A percentile compares a stretch with the other conserved stretches of the same genome.
These are phyloP conservation scores for Microthlaspi erraticum DNA, from an alignment of 345 rosid genomes.

Conservation along the genomic window DNA sequence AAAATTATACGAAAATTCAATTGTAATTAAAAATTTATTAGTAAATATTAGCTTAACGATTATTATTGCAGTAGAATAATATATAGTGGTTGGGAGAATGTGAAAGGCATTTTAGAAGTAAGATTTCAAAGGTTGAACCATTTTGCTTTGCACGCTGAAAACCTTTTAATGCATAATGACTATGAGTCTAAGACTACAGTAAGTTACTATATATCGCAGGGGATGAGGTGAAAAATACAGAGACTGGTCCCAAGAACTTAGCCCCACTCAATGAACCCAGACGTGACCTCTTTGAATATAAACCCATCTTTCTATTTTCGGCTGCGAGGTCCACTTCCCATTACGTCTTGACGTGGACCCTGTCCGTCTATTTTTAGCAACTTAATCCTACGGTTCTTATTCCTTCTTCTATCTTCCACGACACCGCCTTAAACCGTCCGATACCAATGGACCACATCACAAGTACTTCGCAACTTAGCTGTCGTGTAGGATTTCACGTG, in stretches of 20 bases:
- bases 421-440: conserved; percentile 25
- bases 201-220: conserved; percentile 29
- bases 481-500: conserved; percentile 48
- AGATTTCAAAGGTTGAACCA: background rate
- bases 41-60: no score
- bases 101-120: no score
- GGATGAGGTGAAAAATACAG: background rate
- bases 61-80: no score
- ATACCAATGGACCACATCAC: conserved; percentile 43
- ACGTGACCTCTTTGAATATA: conserved; percentile 41
- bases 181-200: conserved; percentile 28
- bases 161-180: conserved; percentile 34
- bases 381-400: conserved; percentile 35
- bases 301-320: conserved; percentile 44
- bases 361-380: conserved; percentile 38
- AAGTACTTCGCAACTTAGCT: conserved; percentile 46
- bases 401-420: conserved; percentile 19
- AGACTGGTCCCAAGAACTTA: conserved; percentile 35
- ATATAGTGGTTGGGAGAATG: no score
- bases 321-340: conserved; percentile 42
- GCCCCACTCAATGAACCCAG: conserved; percentile 40
- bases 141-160: background rate
- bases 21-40: background rate
- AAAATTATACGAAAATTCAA: no score
- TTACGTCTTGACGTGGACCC: conserved; percentile 44